Base-by-base conservation (phyloP, 1,139 yeast genomes). In the Debaryomycetaceae sp. region DNA sequence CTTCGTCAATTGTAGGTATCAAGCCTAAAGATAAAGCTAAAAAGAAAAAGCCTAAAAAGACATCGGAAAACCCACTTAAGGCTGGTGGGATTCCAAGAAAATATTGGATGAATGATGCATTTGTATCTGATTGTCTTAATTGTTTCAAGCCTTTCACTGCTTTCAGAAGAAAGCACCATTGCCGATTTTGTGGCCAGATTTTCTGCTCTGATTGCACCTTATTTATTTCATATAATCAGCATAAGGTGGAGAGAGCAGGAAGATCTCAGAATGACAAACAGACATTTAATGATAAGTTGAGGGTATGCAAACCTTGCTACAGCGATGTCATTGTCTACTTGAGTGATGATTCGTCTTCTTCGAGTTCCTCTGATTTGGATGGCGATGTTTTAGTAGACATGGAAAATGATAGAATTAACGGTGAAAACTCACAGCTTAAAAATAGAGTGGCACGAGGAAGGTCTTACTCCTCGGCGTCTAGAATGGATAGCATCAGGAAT, bases 151-250 rank as follows among this genome's bases (percentile, higher is more conserved):
- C 82, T 0, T 88, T 88, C 58, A 80, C 87, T 0, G 80, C 84
- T 0, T 93, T 91, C 65, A 70, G 97, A 58, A 74, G 99, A 53
- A 87, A 88, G 53, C 99, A 93, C 61, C 99, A 93, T 63, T 93
- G 99, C 59, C 72, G 99, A 42, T 83, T 91, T 42, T 93, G 99
- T 65, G 98, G 98, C 2, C 97, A 91, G 62, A 93, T 93, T 37
- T 93, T 90, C 58, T 93, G 99, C 63, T 78, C 88, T 31, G 76
- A 78, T n/a, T 93, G 99, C 62, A 90, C 97, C 0, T 68, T 80
- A 4, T 77, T 89, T 52, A 81, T 90, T 9, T 78, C 89, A 2
- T 96, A 95, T 37, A 81, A 80, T 37, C 82, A 81, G 56, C 88
- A 89, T 49, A 72, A 69, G 47, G 75, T 69, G 42, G 75, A 72